Evolutionary conservation across 2,329 filamentous ascomycete genomes (phyloP).

Genomic region (Curvularia sp.): DNA sequence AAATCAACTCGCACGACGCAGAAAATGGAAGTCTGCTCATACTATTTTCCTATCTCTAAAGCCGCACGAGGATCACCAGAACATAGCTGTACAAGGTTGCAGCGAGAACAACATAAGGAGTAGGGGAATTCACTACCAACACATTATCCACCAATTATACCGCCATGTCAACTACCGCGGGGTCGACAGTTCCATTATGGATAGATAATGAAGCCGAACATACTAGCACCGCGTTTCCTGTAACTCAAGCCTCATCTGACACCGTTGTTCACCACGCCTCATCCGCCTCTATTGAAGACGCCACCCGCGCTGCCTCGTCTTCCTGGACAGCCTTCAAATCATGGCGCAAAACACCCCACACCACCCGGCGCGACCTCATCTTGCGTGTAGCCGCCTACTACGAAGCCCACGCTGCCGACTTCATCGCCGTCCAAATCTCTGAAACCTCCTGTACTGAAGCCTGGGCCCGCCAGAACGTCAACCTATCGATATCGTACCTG

Average conservation of each 20-base stretch:
- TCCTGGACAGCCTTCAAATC: conserved; percentile 69
- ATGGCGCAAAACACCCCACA: conserved; percentile 70
- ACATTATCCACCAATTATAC: neutral
- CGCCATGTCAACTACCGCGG: conserved; percentile 4
- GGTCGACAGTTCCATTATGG: conserved; percentile 49
- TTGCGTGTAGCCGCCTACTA: conserved; percentile 70
- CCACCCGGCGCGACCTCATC: conserved; percentile 70
- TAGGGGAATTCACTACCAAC: neutral
- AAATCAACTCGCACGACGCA: conserved; percentile 1
- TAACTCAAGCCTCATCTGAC: conserved; percentile 62
- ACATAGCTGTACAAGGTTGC: neutral
- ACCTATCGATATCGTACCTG: conserved; percentile 49
- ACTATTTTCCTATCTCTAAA: neutral
- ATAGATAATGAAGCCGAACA: conserved; percentile 53
- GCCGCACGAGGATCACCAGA: neutral
- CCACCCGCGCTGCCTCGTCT: conserved; percentile 61
- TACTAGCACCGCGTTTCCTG: conserved; percentile 54
- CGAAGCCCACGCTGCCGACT: conserved; percentile 63
- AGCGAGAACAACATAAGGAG: neutral
- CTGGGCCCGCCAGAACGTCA: conserved; percentile 48
- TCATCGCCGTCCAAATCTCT: conserved; percentile 63
- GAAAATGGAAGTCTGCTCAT: neutral
- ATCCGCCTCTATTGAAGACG: conserved; percentile 61
- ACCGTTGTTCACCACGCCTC: conserved; percentile 61
- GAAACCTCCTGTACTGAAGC: conserved; percentile 60